Percentiles rank a stretch among this genome's conserved stretches.
Conservation (phyloP, 495 filamentous ascomycete genomes). For the Trichoderma reesei region DNA sequence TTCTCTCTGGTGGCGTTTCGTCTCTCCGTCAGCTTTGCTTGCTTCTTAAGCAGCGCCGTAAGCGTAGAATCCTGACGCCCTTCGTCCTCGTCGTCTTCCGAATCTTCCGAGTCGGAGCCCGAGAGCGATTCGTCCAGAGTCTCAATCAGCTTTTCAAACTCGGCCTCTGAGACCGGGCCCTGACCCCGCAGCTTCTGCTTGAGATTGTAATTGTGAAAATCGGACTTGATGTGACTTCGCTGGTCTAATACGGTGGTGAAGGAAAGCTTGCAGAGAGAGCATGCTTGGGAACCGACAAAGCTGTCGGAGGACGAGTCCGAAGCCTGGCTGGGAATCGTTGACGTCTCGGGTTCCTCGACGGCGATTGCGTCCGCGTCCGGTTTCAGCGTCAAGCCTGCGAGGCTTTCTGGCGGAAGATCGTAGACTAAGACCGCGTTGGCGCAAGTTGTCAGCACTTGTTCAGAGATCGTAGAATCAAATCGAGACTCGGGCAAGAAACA, state of each 20-base stretch:
- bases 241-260: slow-evolving; percentile 72
- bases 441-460: neutral
- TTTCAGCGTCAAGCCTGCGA: slow-evolving; percentile 57
- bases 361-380: slow-evolving; percentile 17
- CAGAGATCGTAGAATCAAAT: neutral
- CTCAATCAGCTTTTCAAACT: slow-evolving; percentile 77
- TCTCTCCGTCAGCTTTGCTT: slow-evolving; percentile 56
- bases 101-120: slow-evolving; percentile 53
- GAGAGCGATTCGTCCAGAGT: slow-evolving; percentile 87
- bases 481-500: neutral
- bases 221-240: slow-evolving; percentile 75
- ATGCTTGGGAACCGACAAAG: slow-evolving; percentile 59
- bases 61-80: slow-evolving; percentile 51
- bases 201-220: slow-evolving; percentile 87
- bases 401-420: slow-evolving; percentile 70
- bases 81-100: slow-evolving; percentile 41
- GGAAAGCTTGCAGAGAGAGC: slow-evolving; percentile 64
- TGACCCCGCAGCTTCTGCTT: slow-evolving; percentile 74
- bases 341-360: slow-evolving; percentile 21
- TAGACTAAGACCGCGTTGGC: slow-evolving; percentile 48
- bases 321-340: slow-evolving; percentile 15
- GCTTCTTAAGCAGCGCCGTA: slow-evolving; percentile 67
- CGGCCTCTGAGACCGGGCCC: slow-evolving; percentile 56
- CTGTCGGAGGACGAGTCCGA: slow-evolving; percentile 17
- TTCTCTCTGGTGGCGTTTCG: slow-evolving; percentile 17